Conservation (phyloP, 495 filamentous ascomycete species). For the Choiromyces venosus region DNA sequence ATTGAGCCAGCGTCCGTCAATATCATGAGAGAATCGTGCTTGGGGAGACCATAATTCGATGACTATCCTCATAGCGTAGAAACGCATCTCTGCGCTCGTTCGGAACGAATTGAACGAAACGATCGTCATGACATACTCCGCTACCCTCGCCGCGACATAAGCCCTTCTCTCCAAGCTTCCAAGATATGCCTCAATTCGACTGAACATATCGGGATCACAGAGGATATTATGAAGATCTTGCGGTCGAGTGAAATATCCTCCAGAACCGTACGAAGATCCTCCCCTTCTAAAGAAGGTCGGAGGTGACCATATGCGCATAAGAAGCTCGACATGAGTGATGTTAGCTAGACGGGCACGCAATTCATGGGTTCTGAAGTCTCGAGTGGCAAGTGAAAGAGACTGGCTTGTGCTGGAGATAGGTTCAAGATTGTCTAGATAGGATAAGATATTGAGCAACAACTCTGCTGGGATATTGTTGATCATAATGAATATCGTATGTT, state of each 20-base stretch:
- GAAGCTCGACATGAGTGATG: constrained; percentile 39
- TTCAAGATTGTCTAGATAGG: constrained; percentile 37
- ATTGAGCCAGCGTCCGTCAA: constrained; percentile 37
- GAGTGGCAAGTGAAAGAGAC: constrained; percentile 31
- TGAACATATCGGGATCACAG: constrained; percentile 30
- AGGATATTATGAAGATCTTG: constrained; percentile 40
- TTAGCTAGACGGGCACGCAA: constrained; percentile 36
- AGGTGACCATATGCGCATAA: constrained; percentile 43
- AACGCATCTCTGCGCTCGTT: constrained; percentile 21
- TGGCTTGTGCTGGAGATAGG: constrained; percentile 36
- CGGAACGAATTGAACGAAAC: constrained; percentile 29
- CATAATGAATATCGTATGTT: constrained; percentile 20
- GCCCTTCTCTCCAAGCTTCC: constrained; percentile 32
- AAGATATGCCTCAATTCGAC: constrained; percentile 37
- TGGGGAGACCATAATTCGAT: constrained; percentile 42
- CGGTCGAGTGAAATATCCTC: constrained; percentile 21
- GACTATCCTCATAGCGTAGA: constrained; percentile 30
- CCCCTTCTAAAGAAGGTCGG: constrained; percentile 39
- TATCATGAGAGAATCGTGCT: constrained; percentile 39
- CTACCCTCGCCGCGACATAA: constrained; percentile 32
- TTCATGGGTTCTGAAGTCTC: constrained; percentile 29
- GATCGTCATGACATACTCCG: constrained; percentile 33
- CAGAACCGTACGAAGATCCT: constrained; percentile 12
- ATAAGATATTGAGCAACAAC: constrained; percentile 42
- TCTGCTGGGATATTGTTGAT: constrained; percentile 41